phyloP scores from a whole-genome alignment of 495 filamentous ascomycete genomes.

The Tuber umbilicatum region DNA sequence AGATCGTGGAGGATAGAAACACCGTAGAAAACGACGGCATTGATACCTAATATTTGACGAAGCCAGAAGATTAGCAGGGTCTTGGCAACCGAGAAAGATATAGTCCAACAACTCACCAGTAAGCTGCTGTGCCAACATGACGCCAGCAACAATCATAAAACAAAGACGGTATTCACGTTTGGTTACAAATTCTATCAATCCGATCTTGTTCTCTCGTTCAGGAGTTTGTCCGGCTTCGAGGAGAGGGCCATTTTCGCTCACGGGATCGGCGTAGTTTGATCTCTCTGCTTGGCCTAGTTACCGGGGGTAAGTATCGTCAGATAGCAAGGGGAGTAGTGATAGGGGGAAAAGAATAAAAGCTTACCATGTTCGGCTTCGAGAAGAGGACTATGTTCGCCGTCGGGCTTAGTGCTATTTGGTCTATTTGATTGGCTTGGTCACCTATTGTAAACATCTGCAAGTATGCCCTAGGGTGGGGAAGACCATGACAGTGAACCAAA shows the following conservation, averaged over 20 bases:
- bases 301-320: not conserved
- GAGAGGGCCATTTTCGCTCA: constrained; percentile 48
- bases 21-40: constrained; percentile 97
- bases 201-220: constrained; percentile 16
- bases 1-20: constrained; percentile 75
- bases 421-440: too few relatives aligned
- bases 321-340: not conserved
- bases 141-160: constrained; percentile 73
- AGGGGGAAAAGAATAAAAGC: too few relatives aligned
- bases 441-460: not conserved
- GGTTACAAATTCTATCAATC: constrained; percentile 22
- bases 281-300: not conserved
- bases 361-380: constrained; percentile 29
- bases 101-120: too few relatives aligned
- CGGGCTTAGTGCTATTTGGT: too few relatives aligned
- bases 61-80: not conserved
- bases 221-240: constrained; percentile 31
- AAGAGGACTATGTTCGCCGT: constrained; percentile 14
- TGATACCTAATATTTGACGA: constrained; percentile 53
- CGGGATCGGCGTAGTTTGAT: not conserved
- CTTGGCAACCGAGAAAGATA: too few relatives aligned
- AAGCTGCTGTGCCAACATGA: constrained; percentile 86
- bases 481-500: too few relatives aligned
- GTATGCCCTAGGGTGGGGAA: not conserved
- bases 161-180: constrained; percentile 59